Base-by-base conservation (phyloP, 2,329 filamentous ascomycete species). In the Xylariomycetidae sp. region DNA sequence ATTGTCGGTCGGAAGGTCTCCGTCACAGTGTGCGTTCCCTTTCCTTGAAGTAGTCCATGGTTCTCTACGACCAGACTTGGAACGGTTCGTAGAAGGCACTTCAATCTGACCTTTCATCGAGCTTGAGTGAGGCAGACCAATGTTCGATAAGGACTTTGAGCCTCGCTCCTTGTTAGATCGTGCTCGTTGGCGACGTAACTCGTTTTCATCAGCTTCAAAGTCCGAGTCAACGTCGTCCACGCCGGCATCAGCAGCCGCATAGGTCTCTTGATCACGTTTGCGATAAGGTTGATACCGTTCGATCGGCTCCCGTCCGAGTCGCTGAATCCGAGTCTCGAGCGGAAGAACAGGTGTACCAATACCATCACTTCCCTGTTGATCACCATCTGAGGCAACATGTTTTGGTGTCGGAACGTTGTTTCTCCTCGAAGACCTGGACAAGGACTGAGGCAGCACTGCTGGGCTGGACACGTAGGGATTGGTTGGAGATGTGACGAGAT, bases 401-500 rank as follows among this genome's bases (percentile, higher is more conserved):
- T n/a, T n/a, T n/a, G n/a, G n/a, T n/a, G n/a, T n/a, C n/a, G n/a
- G n/a, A n/a, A n/a, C n/a, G n/a, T n/a, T n/a, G n/a, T n/a, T n/a
- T n/a, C n/a, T n/a, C n/a, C n/a, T n/a, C n/a, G n/a, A n/a, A n/a
- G n/a, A n/a, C n/a, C n/a, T n/a, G n/a, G n/a, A n/a, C n/a, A n/a
- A n/a, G n/a, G n/a, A n/a, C n/a, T n/a, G n/a, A n/a, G n/a, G n/a
- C n/a, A n/a, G n/a, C n/a, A n/a, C n/a, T 0, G 67, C 64, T 0
- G 68, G 66, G 31, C 67, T 71, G 6, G 68, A 68, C 0, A 59
- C 58, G 16, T 50, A 54, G 6, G 56, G 46, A 23, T 55, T 52
- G 9, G 61, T 59, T 3, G 70, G 67, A 0, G 67, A 71, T 0
- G 67, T 66, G 19, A 65, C 60, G 31, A 70, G 59, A 12, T 63